Base-by-base conservation (phyloP, 1,284 basidiomycete genomes). In the Heterobasidion parviporum region DNA sequence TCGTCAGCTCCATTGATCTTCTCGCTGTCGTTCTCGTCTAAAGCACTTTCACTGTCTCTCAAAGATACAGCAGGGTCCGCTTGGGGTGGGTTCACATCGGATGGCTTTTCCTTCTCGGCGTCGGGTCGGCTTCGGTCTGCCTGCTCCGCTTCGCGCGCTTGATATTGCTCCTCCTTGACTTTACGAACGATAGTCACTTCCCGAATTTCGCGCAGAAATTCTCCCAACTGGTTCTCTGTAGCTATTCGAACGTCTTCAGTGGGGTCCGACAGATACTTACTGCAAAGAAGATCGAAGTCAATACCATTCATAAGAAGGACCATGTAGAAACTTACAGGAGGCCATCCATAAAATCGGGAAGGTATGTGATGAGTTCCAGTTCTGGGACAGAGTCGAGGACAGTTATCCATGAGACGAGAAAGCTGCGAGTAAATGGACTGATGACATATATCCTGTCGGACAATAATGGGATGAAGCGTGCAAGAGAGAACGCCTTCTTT, bases 311-410 rank as follows among this genome's bases (percentile, higher is more conserved):
- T 32, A 15, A 26, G 34, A 12, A 14, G n/a, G 18, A 35, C 49
- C 38, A 45, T 47, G 8, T 45, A 20, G 52, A 57, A 14, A 56
- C 90, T 75, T 61, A 94, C 92, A 98, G 67, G 47, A 99, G 79
- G 3, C 94, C 95, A 62, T 98, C 94, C 45, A 99, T 73, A 68
- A 99, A 97, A 63, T 96, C 87, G 0, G 97, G 96, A 15, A 99
- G 81, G 72, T 92, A 97, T 34, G 89, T 87, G 52, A 99, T 90
- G 20, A 99, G 80, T 68, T 99, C 95, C 53, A 99, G 77, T 67
- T 99, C 95, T 1, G 97, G 97, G 1, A 99, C 92, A 6, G 94
- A 97, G 67, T 98, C 94, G 44, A 99, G 81, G 1, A 98, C 92
- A 50, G 85, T 92, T 60, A 99, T 91, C 97, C 97, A 99, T 8